These are phyloP conservation scores for Hortiboletus campestris DNA, from an alignment of 768 basidiomycete genomes.

Conservation along the genomic window DNA sequence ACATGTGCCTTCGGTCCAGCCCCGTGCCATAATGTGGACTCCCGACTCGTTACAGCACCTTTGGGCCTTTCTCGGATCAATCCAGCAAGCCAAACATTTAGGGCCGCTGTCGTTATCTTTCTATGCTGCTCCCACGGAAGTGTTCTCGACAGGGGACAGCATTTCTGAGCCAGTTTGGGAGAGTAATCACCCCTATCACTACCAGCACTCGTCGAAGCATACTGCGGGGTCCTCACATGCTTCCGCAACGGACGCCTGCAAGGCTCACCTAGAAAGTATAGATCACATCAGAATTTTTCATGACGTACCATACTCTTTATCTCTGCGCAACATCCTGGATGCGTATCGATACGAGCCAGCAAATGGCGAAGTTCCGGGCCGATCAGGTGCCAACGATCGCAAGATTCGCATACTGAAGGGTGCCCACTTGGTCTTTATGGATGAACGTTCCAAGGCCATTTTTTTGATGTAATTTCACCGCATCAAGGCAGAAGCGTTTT, in stretches of 20 bases:
- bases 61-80: constrained; percentile 48
- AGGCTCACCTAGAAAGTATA: constrained; percentile 27
- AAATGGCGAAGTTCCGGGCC: constrained; percentile 12
- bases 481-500: constrained; percentile 19
- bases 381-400: constrained; percentile 27
- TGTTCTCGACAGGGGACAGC: constrained; percentile 8
- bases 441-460: constrained; percentile 44
- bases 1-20: constrained; percentile 14
- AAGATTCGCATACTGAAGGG: constrained; percentile 49
- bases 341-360: constrained; percentile 41
- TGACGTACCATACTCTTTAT: constrained; percentile 46
- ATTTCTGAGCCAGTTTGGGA: constrained; percentile 22
- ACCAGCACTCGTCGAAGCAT: constrained; percentile 14
- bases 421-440: constrained; percentile 47
- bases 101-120: constrained; percentile 53
- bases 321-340: constrained; percentile 50
- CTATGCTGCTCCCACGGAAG: constrained; percentile 32
- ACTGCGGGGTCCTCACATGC: constrained; percentile 5
- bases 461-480: constrained; percentile 37
- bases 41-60: constrained; percentile 39
- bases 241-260: constrained; percentile 16
- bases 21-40: constrained; percentile 47
- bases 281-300: constrained; percentile 64
- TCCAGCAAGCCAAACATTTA: constrained; percentile 37
- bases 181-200: constrained; percentile 25